These are phyloP conservation scores for Solanum hybrid DNA, from an alignment of 305 asterid genomes.

Conservation along the genomic window DNA sequence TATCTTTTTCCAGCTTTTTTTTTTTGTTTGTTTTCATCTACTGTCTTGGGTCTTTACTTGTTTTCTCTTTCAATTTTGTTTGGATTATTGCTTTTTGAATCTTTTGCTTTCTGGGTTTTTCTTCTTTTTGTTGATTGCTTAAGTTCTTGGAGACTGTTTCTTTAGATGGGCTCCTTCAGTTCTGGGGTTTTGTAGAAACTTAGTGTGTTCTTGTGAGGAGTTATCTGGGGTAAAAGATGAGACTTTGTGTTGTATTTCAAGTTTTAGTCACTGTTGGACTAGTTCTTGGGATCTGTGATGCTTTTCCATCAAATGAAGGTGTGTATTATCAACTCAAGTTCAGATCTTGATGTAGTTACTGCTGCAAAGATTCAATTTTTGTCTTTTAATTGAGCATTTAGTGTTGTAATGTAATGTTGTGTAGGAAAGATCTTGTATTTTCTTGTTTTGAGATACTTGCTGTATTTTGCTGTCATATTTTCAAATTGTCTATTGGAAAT, in stretches of 20 bases:
- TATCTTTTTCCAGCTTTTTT: conserved; percentile 6
- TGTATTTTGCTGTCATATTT: neutral
- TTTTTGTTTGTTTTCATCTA: conserved; percentile 9
- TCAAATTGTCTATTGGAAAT: neutral
- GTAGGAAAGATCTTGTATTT: neutral
- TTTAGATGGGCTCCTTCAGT: conserved; percentile 34
- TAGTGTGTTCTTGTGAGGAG: neutral
- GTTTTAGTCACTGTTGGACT: conserved; percentile 39
- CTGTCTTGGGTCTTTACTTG: conserved; percentile 5
- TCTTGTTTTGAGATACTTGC: neutral
- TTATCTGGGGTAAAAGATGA: conserved; percentile 28
- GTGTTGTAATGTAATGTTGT: neutral
- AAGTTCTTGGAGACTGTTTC: conserved; percentile 13
- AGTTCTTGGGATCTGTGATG: conserved; percentile 25
- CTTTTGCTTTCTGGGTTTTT: conserved; percentile 7
- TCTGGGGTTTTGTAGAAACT: conserved; percentile 16
- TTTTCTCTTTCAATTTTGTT: neutral
- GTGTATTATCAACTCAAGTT: conserved; percentile 6
- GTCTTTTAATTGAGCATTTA: neutral
- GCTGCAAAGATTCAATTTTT: conserved; percentile 4
- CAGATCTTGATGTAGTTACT: conserved; percentile 38
- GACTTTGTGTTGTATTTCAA: conserved; percentile 22
- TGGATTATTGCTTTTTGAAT: neutral
- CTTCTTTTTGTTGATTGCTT: neutral
- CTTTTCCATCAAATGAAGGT: conserved; percentile 69